A percentile compares a stretch with the other conserved stretches of the same genome.
Evolutionary conservation across 257 asterid genomes (phyloP).

Genomic region (Gynochthodes officinalis): DNA sequence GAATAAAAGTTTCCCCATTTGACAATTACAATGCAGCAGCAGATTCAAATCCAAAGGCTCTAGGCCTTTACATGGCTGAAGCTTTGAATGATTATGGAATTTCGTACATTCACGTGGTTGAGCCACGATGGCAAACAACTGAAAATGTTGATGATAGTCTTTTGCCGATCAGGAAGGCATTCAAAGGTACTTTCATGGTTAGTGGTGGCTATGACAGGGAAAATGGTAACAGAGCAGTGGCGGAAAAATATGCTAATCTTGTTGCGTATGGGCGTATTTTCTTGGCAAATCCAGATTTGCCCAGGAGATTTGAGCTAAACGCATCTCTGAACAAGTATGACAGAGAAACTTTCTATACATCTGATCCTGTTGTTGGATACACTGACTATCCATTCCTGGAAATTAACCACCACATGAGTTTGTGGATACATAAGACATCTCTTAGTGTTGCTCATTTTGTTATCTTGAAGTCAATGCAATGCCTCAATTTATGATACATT

Average conservation of each 20-base stretch:
- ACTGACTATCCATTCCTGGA: constrained; percentile 43
- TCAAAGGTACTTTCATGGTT: constrained; percentile 20
- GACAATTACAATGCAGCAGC: constrained; percentile 10
- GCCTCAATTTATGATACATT: no score
- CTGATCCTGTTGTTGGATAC: constrained; percentile 29
- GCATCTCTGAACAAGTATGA: constrained; percentile 18
- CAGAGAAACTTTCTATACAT: constrained; percentile 12
- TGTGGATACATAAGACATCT: no score
- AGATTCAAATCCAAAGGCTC: constrained; percentile 23
- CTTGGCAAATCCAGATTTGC: constrained; percentile 28
- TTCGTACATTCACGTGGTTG: constrained; percentile 21
- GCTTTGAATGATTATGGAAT: constrained; percentile 20
- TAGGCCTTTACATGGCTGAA: constrained; percentile 19
- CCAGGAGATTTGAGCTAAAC: constrained; percentile 23
- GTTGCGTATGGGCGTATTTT: constrained; percentile 24
- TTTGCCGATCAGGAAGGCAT: constrained; percentile 18
- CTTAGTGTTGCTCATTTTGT: no score
- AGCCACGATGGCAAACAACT: constrained; percentile 20
- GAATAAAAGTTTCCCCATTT: constrained; percentile 23
- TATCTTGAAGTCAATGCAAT: no score
- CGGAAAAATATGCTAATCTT: constrained; percentile 21
- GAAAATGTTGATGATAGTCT: constrained; percentile 6
- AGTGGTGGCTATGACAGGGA: constrained; percentile 21
- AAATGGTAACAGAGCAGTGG: constrained; percentile 9
- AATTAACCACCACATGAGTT: no score